Conservation (phyloP, 768 basidiomycete species). For the Mycena leptocephala region DNA sequence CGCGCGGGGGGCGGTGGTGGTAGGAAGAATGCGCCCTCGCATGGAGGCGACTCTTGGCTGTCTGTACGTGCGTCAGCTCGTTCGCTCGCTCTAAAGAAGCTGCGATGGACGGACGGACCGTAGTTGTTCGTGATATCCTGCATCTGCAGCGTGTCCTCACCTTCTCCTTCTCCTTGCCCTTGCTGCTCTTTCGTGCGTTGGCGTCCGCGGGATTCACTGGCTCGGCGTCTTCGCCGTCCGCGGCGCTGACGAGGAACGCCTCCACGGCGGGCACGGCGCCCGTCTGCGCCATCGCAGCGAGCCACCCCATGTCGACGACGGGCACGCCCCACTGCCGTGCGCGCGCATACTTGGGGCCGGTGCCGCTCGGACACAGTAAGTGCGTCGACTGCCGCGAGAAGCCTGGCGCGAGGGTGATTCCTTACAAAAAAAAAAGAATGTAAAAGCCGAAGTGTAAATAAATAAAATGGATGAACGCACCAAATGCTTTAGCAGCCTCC, state of each 20-base stretch:
- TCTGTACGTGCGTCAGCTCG: not conserved
- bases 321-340: conserved; percentile 86
- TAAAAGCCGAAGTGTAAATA: not conserved
- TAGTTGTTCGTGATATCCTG: conserved; percentile 1
- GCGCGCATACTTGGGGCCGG: conserved; percentile 84
- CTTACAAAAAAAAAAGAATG: too few relatives aligned
- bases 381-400: conserved; percentile 85
- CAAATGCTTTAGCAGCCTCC: conserved; percentile 81
- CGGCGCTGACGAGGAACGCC: conserved; percentile 49
- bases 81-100: not conserved
- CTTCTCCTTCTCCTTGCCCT: not conserved
- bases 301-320: conserved; percentile 81
- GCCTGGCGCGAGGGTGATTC: conserved; percentile 67
- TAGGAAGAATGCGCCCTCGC: not conserved
- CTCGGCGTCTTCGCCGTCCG: not conserved
- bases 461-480: conserved; percentile 31
- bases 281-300: conserved; percentile 69
- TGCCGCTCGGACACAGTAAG: conserved; percentile 81
- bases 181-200: conserved; percentile 20
- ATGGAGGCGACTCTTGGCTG: not conserved
- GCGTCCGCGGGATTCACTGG: not conserved
- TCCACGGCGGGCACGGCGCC: conserved; percentile 63
- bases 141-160: not conserved
- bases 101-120: not conserved
- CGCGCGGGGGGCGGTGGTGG: not conserved